phyloP scores from a whole-genome alignment of 768 basidiomycete species.

The Boletus sp. region DNA sequence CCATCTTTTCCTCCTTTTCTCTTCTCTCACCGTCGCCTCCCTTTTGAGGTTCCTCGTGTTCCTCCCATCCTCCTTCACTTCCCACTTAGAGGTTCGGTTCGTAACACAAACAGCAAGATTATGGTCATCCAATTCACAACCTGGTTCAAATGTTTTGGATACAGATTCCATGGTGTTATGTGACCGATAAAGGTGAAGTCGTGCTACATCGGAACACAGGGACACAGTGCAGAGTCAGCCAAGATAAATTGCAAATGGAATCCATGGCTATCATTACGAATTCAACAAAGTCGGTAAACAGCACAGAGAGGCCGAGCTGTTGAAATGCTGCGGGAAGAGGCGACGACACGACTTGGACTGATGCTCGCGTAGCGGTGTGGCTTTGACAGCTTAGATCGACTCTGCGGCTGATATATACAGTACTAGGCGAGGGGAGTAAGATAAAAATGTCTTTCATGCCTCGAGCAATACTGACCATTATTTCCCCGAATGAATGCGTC shows the following conservation, averaged over 20 bases:
- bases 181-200: neutral
- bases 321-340: neutral
- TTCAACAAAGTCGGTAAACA: neutral
- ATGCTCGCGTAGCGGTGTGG: neutral
- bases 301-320: neutral
- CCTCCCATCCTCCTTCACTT: no score
- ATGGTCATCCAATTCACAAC: neutral
- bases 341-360: neutral
- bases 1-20: no score
- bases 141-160: neutral
- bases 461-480: conserved; percentile 56
- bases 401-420: conserved; percentile 79
- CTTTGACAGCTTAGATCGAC: conserved; percentile 36
- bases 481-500: conserved; percentile 96
- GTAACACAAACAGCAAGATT: no score
- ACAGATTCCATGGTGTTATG: neutral
- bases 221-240: neutral
- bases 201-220: neutral
- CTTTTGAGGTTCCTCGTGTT: no score
- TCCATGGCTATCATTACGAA: neutral
- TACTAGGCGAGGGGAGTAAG: conserved; percentile 39
- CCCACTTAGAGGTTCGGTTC: no score
- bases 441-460: neutral
- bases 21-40: no score
- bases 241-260: neutral